Base-by-base conservation (phyloP, 306 rosid genomes). In the Dalbergia cochinchinensis region DNA sequence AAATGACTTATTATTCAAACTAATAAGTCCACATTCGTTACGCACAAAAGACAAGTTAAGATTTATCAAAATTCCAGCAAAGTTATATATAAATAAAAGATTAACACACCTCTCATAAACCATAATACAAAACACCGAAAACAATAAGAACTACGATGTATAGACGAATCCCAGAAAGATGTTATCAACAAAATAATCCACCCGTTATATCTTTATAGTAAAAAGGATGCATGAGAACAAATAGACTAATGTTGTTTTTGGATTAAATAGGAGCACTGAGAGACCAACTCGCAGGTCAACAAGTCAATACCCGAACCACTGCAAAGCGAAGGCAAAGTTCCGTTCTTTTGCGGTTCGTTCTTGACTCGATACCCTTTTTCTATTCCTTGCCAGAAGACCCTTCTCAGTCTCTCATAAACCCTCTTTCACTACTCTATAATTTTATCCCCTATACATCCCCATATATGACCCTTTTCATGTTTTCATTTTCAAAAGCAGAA, bases 301-400 rank as follows among this genome's bases (percentile, higher is more conserved):
- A 77, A 94, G 97, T 94, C 97, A 92, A 92, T 94, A 86, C 97
- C 96, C 94, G 92, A 92, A 94, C 97, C 97, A 82, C 85, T 82
- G 51, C 55, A 68, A 5, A 69, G 11, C 62, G 37, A 62, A 22
- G 57, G 1, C 41, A 14, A 73, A 5, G 2, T 60, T 69, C 31
- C 44, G 73, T 67, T 11, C 55, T 68, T 79, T 35, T 4, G 65
- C 19, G 97, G 97, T 94, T 94, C 98, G 91, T 85, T 94, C 98
- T 92, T 92, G 97, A 94, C 97, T 94, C 85, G 55, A 80, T 84
- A 79, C 92, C 91, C 19, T 13, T 37, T 37, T 5, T 5, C 74
- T 26, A 26, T 58, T 66, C 54, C 8, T 59, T 22, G 3, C 10
- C 61, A 80, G 14, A 73, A 1, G 31, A 26, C 31, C 65, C 60